Conservation (phyloP, 306 rosid genomes). For the Trifolium dubium region DNA sequence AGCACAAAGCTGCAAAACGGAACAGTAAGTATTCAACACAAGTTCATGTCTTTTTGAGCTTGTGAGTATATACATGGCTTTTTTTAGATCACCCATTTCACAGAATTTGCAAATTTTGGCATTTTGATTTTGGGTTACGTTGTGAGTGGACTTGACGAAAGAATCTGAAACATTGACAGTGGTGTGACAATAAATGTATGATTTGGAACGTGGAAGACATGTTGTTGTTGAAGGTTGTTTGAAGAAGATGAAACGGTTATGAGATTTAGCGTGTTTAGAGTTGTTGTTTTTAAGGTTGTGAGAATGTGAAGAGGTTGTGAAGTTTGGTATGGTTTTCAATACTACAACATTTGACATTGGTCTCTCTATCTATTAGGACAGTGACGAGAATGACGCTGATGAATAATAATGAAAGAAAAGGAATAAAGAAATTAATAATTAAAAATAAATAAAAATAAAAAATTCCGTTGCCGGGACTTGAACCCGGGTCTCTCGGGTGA, state of each 20-base stretch:
- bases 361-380: neutral
- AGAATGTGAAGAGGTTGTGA: slow-evolving; percentile 30
- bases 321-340: slow-evolving; percentile 41
- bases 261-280: slow-evolving; percentile 9
- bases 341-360: slow-evolving; percentile 41
- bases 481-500: slow-evolving; percentile 12
- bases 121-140: slow-evolving; percentile 14
- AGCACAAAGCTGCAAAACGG: slow-evolving; percentile 83
- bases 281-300: slow-evolving; percentile 5
- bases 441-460: neutral
- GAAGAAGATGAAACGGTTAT: slow-evolving; percentile 42
- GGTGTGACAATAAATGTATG: slow-evolving; percentile 32
- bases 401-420: neutral
- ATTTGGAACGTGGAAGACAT: slow-evolving; percentile 34
- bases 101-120: slow-evolving; percentile 48
- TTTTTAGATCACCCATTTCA: slow-evolving; percentile 60
- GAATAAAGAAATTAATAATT: neutral
- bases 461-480: neutral
- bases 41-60: slow-evolving; percentile 50
- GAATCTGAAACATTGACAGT: slow-evolving; percentile 36
- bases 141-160: slow-evolving; percentile 32
- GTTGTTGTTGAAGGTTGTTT: slow-evolving; percentile 43
- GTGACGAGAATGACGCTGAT: neutral
- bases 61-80: slow-evolving; percentile 55
- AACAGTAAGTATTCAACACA: slow-evolving; percentile 54